Percentiles rank a stretch among this genome's conserved stretches.
Conservation (phyloP, 2,329 filamentous ascomycete genomes). For the Sphaerostilbella broomeana region DNA sequence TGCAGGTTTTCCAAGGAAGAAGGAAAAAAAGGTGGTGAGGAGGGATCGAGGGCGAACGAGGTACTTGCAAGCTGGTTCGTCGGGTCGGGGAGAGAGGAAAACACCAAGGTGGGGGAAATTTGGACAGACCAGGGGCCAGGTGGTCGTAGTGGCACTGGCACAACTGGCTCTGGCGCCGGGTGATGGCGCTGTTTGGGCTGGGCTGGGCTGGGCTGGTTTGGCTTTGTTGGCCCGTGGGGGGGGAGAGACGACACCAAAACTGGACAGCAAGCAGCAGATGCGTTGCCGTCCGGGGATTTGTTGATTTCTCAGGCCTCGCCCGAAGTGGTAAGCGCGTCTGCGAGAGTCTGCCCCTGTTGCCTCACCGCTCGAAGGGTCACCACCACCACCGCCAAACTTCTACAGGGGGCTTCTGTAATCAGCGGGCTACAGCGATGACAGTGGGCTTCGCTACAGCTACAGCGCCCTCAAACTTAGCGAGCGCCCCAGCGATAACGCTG, state of each 20-base stretch:
- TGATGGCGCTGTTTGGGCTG: no score
- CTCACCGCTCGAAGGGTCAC: slow-evolving; percentile 16
- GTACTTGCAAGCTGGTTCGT: slow-evolving; percentile 13
- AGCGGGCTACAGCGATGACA: no score
- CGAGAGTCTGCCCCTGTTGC: slow-evolving; percentile 13
- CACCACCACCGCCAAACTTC: no score
- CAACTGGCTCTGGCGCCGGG: no score
- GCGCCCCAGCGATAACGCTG: no score
- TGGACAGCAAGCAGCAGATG: no score
- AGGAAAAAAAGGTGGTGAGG: slow-evolving; percentile 20
- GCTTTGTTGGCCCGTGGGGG: slow-evolving; percentile 2
- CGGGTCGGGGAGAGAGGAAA: slow-evolving; percentile 26
- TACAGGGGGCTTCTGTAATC: no score
- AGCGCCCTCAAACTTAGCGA: no score
- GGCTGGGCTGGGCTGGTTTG: no score
- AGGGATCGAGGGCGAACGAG: slow-evolving; percentile 20
- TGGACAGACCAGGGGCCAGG: slow-evolving; percentile 35
- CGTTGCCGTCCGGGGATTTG: slow-evolving; percentile 30
- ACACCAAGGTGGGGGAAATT: slow-evolving; percentile 38
- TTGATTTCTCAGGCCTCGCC: slow-evolving; percentile 32
- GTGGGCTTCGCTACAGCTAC: no score
- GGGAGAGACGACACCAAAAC: no score
- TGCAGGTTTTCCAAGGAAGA: slow-evolving; percentile 14
- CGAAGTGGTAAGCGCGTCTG: slow-evolving; percentile 30
- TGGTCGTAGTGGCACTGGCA: no score